These are phyloP conservation scores for Pseudogymnoascus sp. DNA, from an alignment of 2,329 filamentous ascomycete genomes.

Conservation along the genomic window DNA sequence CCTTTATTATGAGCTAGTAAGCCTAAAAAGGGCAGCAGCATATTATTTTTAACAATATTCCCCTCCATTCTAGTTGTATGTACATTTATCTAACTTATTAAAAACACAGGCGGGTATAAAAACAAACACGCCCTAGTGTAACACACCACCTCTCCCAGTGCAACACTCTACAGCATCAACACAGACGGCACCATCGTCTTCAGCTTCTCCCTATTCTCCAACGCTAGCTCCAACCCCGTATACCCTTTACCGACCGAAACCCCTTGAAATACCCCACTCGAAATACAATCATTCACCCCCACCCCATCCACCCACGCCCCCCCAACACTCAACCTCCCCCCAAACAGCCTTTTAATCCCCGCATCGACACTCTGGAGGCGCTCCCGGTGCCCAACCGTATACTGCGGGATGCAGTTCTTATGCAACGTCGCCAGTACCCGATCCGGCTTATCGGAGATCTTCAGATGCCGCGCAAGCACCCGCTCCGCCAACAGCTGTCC, in stretches of 20 bases:
- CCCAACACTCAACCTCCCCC: slow-evolving; percentile 31
- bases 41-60: no score
- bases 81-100: neutral
- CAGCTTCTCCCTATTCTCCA: neutral
- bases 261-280: neutral
- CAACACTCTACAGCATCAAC: neutral
- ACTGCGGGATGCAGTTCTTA: slow-evolving; percentile 80
- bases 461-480: slow-evolving; percentile 65
- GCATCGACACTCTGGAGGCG: slow-evolving; percentile 23
- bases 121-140: neutral
- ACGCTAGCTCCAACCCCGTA: neutral
- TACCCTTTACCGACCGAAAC: neutral
- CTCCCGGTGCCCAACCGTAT: slow-evolving; percentile 61
- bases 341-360: slow-evolving; percentile 24
- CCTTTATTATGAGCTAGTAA: no score
- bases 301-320: slow-evolving; percentile 36
- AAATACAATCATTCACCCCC: slow-evolving; percentile 45
- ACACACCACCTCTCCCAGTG: neutral
- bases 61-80: neutral
- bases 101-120: neutral
- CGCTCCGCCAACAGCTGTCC: slow-evolving; percentile 61
- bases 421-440: slow-evolving; percentile 53
- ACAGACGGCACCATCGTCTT: neutral
- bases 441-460: slow-evolving; percentile 52
- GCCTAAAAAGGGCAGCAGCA: no score